phyloP scores from a whole-genome alignment of 2,329 filamentous ascomycete species.

The Microcera coccophila region DNA sequence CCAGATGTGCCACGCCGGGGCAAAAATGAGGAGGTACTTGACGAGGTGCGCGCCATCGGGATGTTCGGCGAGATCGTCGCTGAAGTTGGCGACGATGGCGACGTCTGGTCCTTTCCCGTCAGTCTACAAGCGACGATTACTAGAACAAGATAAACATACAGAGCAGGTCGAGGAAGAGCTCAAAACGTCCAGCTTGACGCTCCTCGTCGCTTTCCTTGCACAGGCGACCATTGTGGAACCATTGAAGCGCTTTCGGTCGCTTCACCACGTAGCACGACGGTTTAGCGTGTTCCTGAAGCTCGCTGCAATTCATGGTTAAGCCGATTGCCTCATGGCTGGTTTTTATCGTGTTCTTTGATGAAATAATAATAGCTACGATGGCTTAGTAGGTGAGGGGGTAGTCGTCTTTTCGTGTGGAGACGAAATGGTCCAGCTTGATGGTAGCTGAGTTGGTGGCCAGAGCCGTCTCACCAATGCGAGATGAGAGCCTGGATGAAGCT shows the following conservation, averaged over 20 bases:
- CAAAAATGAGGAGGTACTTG: constrained; percentile 47
- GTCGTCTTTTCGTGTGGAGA: no score
- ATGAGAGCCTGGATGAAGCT: no score
- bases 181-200: constrained; percentile 44
- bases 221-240: constrained; percentile 42
- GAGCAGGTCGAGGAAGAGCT: constrained; percentile 48
- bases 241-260: constrained; percentile 40
- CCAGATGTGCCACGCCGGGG: constrained; percentile 49
- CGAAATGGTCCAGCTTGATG: no score
- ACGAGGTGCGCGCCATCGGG: constrained; percentile 41
- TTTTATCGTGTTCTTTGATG: no score
- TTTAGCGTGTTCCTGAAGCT: constrained; percentile 30
- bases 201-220: constrained; percentile 41
- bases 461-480: no score
- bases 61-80: constrained; percentile 44
- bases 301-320: constrained; percentile 35
- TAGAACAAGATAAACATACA: constrained; percentile 28
- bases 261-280: constrained; percentile 35
- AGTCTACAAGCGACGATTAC: not conserved
- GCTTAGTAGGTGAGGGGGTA: no score
- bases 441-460: no score
- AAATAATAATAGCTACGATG: no score
- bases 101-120: constrained; percentile 33
- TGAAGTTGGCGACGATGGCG: constrained; percentile 49
- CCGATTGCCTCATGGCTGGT: not conserved